Evolutionary conservation across 495 filamentous ascomycete genomes (phyloP).

Genomic region (Penicillium psychrofluorescens): DNA sequence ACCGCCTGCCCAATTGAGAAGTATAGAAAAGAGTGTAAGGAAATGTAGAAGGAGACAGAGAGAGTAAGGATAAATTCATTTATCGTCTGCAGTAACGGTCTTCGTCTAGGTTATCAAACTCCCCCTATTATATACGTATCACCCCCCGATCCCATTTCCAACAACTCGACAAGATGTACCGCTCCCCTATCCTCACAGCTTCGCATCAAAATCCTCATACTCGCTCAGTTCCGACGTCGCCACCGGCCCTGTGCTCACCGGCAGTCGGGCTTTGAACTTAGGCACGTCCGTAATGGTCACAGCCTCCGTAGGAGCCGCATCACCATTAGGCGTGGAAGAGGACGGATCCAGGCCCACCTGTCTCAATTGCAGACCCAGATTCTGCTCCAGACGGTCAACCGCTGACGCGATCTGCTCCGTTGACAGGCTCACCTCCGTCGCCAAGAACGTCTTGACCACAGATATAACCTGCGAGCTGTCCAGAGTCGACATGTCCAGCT

Average conservation of each 20-base stretch:
- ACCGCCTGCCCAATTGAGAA: conserved; percentile 5
- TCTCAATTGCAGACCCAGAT: conserved; percentile 31
- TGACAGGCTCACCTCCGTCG: conserved; percentile 34
- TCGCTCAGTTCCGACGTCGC: conserved; percentile 69
- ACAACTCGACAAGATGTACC: conserved; percentile 3
- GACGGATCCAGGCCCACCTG: conserved; percentile 26
- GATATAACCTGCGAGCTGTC: conserved; percentile 35
- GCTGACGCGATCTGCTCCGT: conserved; percentile 35
- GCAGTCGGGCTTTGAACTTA: conserved; percentile 66
- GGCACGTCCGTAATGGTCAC: conserved; percentile 64
- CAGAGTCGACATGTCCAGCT: conserved; percentile 37
- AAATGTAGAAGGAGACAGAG: background rate
- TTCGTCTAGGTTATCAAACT: background rate
- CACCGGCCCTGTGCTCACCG: conserved; percentile 59
- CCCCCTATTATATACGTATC: background rate
- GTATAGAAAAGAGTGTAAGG: background rate
- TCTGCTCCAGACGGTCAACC: conserved; percentile 36
- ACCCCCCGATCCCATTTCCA: background rate
- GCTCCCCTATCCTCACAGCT: conserved; percentile 46
- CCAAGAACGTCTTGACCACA: conserved; percentile 43
- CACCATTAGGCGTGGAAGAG: conserved; percentile 17
- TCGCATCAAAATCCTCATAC: conserved; percentile 74
- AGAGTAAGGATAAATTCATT: background rate
- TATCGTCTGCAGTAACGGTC: background rate
- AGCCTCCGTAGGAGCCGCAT: conserved; percentile 15